A percentile compares a stretch with the other conserved stretches of the same genome.
Evolutionary conservation across 148 eudicot genomes (phyloP).

Genomic region (Rhododendron simsii): DNA sequence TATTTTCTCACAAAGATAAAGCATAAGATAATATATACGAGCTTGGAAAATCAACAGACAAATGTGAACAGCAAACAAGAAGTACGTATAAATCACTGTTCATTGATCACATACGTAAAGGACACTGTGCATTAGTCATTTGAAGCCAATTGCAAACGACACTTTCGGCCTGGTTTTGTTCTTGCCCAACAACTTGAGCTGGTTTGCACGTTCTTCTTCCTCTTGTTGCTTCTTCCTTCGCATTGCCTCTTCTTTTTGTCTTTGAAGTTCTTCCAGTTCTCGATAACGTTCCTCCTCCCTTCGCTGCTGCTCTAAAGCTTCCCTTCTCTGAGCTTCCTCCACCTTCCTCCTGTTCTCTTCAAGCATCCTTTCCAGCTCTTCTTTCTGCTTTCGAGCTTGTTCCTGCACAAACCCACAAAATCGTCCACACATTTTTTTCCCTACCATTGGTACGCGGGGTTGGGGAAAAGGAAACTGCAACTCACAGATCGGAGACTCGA

Average conservation of each 20-base stretch:
- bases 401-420: conserved; percentile 40
- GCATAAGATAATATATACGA: neutral
- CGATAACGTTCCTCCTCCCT: conserved; percentile 84
- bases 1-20: neutral
- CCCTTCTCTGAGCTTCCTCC: conserved; percentile 77
- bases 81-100: neutral
- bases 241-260: conserved; percentile 83
- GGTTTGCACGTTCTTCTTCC: conserved; percentile 83
- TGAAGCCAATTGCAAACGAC: conserved; percentile 60
- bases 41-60: neutral
- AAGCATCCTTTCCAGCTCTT: conserved; percentile 72
- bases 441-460: neutral
- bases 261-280: conserved; percentile 81
- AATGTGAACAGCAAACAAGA: neutral
- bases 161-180: conserved; percentile 84
- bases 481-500: neutral
- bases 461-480: neutral
- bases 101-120: neutral
- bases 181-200: conserved; percentile 73
- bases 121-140: neutral
- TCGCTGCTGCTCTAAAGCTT: conserved; percentile 75
- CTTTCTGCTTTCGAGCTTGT: conserved; percentile 67
- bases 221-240: conserved; percentile 80
- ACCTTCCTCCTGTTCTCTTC: conserved; percentile 76
- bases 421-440: neutral